Base-by-base conservation (phyloP, 1,284 basidiomycete species). In the Puccinia novopanici region DNA sequence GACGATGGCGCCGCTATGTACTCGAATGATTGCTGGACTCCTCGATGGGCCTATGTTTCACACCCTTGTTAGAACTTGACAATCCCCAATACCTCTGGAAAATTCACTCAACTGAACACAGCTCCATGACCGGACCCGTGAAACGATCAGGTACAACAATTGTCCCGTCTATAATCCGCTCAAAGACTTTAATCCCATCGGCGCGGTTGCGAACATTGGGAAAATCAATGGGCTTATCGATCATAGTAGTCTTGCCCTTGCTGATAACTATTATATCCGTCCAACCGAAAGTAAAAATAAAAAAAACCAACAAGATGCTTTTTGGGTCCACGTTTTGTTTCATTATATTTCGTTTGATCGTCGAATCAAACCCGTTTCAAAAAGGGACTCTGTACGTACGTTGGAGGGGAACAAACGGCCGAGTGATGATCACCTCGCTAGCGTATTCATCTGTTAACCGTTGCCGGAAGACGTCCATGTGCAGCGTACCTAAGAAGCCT, bases 391-490 rank as follows among this genome's bases (percentile, higher is more conserved):
- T 37, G 40, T 30, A 83, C 89, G 84, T 81, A 93, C 94, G 87
- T 88, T 93, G 92, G 86, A 95, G 95, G 19, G 95, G 94, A 52
- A 97, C 95, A 2, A 94, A 95, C 0, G 95, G 95, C 0, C 94
- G 92, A 6, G 95, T 98, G 81, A 85, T 83, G 63, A 85, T 83
- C 9, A 85, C 84, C 76, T 85, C 84, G 45, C 57, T 82, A 63
- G 93, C 91, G 84, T 98, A 95, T 86, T 99, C 97, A 85, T 99
- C 97, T 86, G 98, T 96, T 8, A 99, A 88, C 17, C 97, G 90
- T 86, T 99, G 96, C 45, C 94, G 90, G 85, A 96, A 95, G 57
- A 97, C 94, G 83, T 99, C 97, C 91, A 99, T 94, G 85, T 99
- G 97, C 81, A 99, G 87, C 1, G 94, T 94, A 0, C 97, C 97